phyloP scores from a whole-genome alignment of 2,329 filamentous ascomycete species.

The Neonectria punicea region DNA sequence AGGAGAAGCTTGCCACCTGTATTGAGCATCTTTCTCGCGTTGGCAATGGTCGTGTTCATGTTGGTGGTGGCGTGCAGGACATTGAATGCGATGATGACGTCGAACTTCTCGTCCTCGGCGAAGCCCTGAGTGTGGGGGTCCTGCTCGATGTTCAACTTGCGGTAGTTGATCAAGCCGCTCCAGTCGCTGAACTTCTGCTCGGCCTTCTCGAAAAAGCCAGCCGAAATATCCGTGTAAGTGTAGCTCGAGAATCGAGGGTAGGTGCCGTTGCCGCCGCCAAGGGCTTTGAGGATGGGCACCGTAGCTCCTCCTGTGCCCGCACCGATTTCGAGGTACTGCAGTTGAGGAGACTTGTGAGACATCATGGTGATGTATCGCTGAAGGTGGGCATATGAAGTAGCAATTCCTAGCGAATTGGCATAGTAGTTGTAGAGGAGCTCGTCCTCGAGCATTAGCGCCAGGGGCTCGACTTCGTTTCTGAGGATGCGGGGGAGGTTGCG shows the following conservation, averaged over 20 bases:
- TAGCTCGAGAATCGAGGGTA: conserved; percentile 1
- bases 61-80: conserved; percentile 17
- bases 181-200: conserved; percentile 13
- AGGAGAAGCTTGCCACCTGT: conserved; percentile 3
- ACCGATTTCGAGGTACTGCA: conserved; percentile 18
- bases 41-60: not conserved
- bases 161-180: conserved; percentile 5
- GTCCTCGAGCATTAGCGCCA: conserved; percentile 16
- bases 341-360: conserved; percentile 6
- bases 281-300: not conserved
- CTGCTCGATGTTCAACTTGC: conserved; percentile 16
- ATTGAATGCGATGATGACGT: conserved; percentile 8
- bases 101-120: conserved; percentile 10
- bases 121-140: conserved; percentile 11
- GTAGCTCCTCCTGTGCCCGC: conserved; percentile 9
- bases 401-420: conserved; percentile 3
- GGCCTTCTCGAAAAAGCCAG: conserved; percentile 16
- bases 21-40: conserved; percentile 13
- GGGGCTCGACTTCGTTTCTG: conserved; percentile 7
- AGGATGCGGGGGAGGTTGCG: conserved; percentile 2
- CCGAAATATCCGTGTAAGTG: conserved; percentile 16
- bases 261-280: not conserved
- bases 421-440: conserved; percentile 14
- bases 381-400: not conserved
- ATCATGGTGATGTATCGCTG: conserved; percentile 2